These are phyloP conservation scores for Exophiala viscosa DNA, from an alignment of 2,329 filamentous ascomycete species.

Conservation along the genomic window DNA sequence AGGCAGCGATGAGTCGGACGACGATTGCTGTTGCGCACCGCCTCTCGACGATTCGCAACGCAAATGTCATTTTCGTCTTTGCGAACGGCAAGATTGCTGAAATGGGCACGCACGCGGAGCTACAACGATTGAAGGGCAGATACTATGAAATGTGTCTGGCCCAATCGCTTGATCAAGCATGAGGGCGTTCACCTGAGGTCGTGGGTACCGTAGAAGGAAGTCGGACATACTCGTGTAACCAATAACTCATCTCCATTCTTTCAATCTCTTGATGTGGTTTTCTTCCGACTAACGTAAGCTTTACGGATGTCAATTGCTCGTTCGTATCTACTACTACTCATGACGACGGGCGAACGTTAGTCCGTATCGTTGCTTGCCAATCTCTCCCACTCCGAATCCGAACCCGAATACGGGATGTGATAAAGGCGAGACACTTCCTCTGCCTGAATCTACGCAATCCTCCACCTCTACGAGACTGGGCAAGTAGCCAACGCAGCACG, in stretches of 20 bases:
- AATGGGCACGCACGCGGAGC: slow-evolving; percentile 39
- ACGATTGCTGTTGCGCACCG: slow-evolving; percentile 39
- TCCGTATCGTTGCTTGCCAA: no score
- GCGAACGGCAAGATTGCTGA: slow-evolving; percentile 39
- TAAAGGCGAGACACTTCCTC: no score
- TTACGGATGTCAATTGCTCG: no score
- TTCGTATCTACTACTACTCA: no score
- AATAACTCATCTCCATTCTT: neutral
- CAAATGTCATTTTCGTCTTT: slow-evolving; percentile 41
- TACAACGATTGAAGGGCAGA: slow-evolving; percentile 38
- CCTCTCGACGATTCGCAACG: slow-evolving; percentile 37
- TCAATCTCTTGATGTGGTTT: no score
- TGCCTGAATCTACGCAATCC: no score
- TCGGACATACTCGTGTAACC: neutral
- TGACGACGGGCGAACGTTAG: neutral
- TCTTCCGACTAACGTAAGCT: no score
- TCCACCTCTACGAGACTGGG: no score
- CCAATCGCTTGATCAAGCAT: slow-evolving; percentile 27
- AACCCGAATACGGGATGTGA: no score
- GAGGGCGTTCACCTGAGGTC: neutral
- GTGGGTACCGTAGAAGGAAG: no score
- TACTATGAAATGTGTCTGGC: slow-evolving; percentile 37
- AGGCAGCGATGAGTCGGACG: slow-evolving; percentile 31
- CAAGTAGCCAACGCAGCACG: no score
- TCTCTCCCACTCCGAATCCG: no score